Conservation (phyloP, 2,329 filamentous ascomycete genomes). For the Paecilomyces formosus region DNA sequence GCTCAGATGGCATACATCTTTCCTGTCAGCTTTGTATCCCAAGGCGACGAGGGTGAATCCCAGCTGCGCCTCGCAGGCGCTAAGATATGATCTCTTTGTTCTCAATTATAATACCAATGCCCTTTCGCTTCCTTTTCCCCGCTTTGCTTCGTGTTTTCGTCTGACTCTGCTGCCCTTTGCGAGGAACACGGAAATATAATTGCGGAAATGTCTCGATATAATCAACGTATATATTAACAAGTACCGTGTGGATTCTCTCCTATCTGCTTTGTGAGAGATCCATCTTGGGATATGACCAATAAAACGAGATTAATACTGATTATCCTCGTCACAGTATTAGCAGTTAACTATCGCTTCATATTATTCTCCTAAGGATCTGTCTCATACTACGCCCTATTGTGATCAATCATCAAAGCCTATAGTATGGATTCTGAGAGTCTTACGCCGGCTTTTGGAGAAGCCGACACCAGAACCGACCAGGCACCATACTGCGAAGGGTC, state of each 20-base stretch:
- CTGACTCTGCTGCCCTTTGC: neutral
- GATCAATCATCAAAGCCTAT: neutral
- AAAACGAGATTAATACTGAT: too few species aligned
- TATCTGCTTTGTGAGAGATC: too few species aligned
- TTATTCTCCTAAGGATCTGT: neutral
- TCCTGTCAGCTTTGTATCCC: neutral
- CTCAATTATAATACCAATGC: neutral
- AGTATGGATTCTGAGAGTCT: neutral
- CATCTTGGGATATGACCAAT: too few species aligned
- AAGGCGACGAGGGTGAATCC: neutral
- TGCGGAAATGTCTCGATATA: too few species aligned
- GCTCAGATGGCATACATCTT: neutral
- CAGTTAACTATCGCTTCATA: neutral
- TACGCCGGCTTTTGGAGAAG: neutral
- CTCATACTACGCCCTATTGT: neutral
- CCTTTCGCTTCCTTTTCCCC: neutral
- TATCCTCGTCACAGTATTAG: neutral
- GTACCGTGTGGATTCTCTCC: too few species aligned
- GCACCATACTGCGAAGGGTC: neutral
- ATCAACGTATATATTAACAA: too few species aligned
- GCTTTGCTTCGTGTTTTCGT: neutral
- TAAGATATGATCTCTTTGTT: neutral
- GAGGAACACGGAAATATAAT: neutral
- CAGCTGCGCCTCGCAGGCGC: neutral
- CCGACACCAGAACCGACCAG: neutral